Base-by-base conservation (phyloP, 2,329 filamentous ascomycete species). In the Fusarium miscanthi region DNA sequence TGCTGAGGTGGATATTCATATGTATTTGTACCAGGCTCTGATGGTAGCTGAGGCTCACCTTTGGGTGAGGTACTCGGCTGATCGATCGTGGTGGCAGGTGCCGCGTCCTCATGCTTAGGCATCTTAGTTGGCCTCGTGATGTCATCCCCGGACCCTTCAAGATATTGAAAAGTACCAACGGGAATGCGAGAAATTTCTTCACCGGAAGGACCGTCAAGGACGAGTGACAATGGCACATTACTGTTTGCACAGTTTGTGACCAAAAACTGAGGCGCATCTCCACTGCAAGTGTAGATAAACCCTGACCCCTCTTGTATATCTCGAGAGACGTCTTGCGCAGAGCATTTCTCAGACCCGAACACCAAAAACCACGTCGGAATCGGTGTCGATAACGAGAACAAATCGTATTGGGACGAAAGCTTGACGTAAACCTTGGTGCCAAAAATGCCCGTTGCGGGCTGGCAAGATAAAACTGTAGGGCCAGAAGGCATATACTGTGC, bases 331-430 rank as follows among this genome's bases (percentile, higher is more conserved):
- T 91, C 87, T 60, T 89, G 86, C n/a, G 80, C 78, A 2, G 80
- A 76, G 80, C 91, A 92, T 80, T 91, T 91, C 76, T 92, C 89
- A n/a, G 88, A 87, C n/a, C 94, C 94, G 81, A 97, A 97, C 51
- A 91, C 88, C 60, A 97, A 82, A 72, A 84, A 91, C 77, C 93
- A 90, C 56, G 86, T 85, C 5, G 87, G 84, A 60, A 84, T 78
- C 45, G 85, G 87, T 65, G 86, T 87, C 37, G 86, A 87, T 81
- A 91, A 88, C 63, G 82, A 79, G 70, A 87, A 82, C 67, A 97
- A 83, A 78, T 97, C 92, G 83, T 93, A 93, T 67, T 91, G 87
- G 46, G 92, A 92, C 58, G 91, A 90, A 35, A 97, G 88, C 79
- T 93, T 92, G 72, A 97, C 86, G 66, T 88, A 87, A 14, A 97